Percentiles rank a stretch among this genome's conserved stretches.
Conservation (phyloP, 2,329 filamentous ascomycete species). For the Hawksworthiomyces lignivorus region DNA sequence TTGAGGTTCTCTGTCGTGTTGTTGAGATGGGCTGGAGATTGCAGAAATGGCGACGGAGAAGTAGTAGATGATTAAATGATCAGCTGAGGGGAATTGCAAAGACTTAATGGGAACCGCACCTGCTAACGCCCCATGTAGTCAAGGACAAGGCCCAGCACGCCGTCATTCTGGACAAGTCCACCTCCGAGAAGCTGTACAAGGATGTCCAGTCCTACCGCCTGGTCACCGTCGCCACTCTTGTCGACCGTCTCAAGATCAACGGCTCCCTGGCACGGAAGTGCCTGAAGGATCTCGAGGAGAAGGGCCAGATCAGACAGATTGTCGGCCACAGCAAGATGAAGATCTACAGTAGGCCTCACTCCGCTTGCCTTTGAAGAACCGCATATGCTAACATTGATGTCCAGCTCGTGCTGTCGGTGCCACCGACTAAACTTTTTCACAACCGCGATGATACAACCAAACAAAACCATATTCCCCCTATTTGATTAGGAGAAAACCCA, state of each 20-base stretch:
- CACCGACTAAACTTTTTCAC: constrained; percentile 31
- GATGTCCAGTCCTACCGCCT: constrained; percentile 99
- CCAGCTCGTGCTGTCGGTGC: constrained; percentile 54
- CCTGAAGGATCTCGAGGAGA: constrained; percentile 90
- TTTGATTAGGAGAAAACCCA: not conserved
- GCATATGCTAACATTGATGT: too few relatives aligned
- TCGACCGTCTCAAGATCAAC: constrained; percentile 99
- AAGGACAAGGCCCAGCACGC: constrained; percentile 99
- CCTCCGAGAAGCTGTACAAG: constrained; percentile 98
- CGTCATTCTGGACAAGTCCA: constrained; percentile 97
- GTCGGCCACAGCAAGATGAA: constrained; percentile 94
- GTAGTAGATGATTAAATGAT: too few relatives aligned
- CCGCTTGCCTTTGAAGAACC: too few relatives aligned
- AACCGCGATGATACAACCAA: constrained; percentile 11
- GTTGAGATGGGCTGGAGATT: too few relatives aligned
- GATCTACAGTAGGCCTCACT: constrained; percentile 75
- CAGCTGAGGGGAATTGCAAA: too few relatives aligned
- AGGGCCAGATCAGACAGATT: constrained; percentile 96
- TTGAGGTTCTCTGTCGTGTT: too few relatives aligned
- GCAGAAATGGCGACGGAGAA: too few relatives aligned
- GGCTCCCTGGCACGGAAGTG: constrained; percentile 88
- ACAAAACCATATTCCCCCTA: constrained; percentile 5
- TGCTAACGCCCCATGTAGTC: constrained; percentile 41
- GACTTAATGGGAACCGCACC: not conserved
- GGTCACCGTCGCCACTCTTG: constrained; percentile 95